Conservation (phyloP, 768 basidiomycete genomes). For the Pisolithus orientalis region DNA sequence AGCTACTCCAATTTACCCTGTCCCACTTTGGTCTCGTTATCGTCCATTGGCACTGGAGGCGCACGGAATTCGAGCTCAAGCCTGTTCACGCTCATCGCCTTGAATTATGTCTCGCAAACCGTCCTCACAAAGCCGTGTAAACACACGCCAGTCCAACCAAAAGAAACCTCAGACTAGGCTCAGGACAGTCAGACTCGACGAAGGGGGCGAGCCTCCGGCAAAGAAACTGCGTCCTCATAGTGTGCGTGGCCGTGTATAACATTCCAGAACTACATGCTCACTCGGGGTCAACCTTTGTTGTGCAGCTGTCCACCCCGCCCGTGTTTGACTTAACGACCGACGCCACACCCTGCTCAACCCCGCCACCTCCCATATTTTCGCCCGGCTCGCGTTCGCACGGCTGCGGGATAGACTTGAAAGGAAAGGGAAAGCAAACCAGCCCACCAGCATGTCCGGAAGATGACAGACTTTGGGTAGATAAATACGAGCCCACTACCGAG, state of each 20-base stretch:
- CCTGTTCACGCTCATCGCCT: no score
- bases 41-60: no score
- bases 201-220: conserved; percentile 11
- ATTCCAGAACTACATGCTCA: neutral
- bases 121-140: neutral
- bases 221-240: conserved; percentile 12
- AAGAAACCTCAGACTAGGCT: conserved; percentile 12
- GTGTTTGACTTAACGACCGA: conserved; percentile 17
- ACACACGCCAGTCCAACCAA: neutral
- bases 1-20: no score
- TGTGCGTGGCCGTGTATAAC: conserved; percentile 2
- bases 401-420: conserved; percentile 14
- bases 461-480: conserved; percentile 54
- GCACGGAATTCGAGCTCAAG: no score
- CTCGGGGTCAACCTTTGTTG: neutral
- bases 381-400: neutral
- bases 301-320: conserved; percentile 16
- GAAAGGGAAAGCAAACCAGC: conserved; percentile 14
- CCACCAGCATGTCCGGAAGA: conserved; percentile 17
- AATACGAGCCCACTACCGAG: conserved; percentile 55
- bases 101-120: conserved; percentile 17
- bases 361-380: conserved; percentile 2
- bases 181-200: conserved; percentile 20
- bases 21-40: no score
- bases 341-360: conserved; percentile 2